Base-by-base conservation (phyloP, 768 basidiomycete species). In the Ramaria sp. region DNA sequence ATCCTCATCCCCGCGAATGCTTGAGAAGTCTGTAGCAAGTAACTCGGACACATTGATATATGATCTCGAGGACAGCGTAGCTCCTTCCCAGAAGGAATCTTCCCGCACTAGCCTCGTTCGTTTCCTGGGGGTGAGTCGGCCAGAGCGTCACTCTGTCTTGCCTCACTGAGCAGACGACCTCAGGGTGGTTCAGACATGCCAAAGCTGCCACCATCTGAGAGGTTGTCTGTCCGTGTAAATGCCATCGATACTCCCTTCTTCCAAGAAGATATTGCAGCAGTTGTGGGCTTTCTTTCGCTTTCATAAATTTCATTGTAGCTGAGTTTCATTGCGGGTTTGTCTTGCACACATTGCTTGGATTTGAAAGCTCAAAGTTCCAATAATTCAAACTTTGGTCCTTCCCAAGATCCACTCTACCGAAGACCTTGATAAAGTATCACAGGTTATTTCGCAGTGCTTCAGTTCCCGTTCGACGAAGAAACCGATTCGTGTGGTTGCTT, bases 31-130 rank as follows among this genome's bases (percentile, higher is more conserved):
- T 0, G 73, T 88, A 46, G 68, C 64, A 10, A 73, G 75, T 13
- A 66, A 70, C 1, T 82, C 90, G 1, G 92, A 95, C 59, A 76
- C 85, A 43, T 73, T 92, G 37, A 84, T 91, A 24, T 93, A 91
- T 64, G 92, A 95, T 72, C 74, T 95, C 12, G 92, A 94, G 67
- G 92, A 95, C 67, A 87, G 87, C 59, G 81, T 94, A 0, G 72
- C 89, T 4, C 85, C 86, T 3, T 71, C 73, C 4, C 62, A 68
- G 31, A 69, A 72, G 27, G 81, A 82, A 20, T 68, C 74, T 52
- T 86, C 88, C 0, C 74, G 88, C 58, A 64, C 65, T 7, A 73
- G 80, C 7, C 71, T 88, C 4, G 66, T 69, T 37, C 69, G 71
- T 7, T 91, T 86, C 64, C 69, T 87, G 30, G 65, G 69, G 45